Conservation (phyloP, 768 basidiomycete species). For the Neoboletus brunneissimus region DNA sequence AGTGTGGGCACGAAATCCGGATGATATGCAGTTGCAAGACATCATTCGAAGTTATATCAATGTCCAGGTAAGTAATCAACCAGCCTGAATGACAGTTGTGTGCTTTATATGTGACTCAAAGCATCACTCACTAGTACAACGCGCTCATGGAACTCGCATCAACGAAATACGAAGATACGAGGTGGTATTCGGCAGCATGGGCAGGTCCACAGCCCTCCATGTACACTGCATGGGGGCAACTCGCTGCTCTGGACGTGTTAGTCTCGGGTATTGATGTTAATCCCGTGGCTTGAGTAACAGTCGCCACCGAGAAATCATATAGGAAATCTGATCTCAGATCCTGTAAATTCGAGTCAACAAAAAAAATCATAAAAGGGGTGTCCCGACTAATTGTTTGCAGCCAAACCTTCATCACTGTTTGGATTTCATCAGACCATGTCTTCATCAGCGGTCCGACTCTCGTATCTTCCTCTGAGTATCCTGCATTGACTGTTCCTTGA, state of each 20-base stretch:
- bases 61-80: slow-evolving; percentile 40
- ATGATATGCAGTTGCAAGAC: slow-evolving; percentile 37
- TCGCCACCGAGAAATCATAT: background rate
- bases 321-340: background rate
- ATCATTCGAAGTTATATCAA: slow-evolving; percentile 49
- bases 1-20: slow-evolving; percentile 39
- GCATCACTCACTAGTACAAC: background rate
- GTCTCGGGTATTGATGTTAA: slow-evolving; percentile 11
- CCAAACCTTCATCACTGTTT: background rate
- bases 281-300: background rate
- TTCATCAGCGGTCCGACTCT: slow-evolving; percentile 5
- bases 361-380: background rate
- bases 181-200: slow-evolving; percentile 13
- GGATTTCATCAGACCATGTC: slow-evolving; percentile 3
- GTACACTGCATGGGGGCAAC: slow-evolving; percentile 10
- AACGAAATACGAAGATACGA: background rate
- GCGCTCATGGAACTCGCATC: slow-evolving; percentile 12
- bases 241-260: slow-evolving; percentile 12
- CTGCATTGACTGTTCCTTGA: background rate
- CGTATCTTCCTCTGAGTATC: background rate
- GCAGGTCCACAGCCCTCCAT: slow-evolving; percentile 2
- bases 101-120: background rate
- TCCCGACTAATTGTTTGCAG: background rate
- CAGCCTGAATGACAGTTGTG: no score
- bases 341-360: background rate